Base-by-base conservation (phyloP, 805 yeast species). In the Torulaspora gathmanii region DNA sequence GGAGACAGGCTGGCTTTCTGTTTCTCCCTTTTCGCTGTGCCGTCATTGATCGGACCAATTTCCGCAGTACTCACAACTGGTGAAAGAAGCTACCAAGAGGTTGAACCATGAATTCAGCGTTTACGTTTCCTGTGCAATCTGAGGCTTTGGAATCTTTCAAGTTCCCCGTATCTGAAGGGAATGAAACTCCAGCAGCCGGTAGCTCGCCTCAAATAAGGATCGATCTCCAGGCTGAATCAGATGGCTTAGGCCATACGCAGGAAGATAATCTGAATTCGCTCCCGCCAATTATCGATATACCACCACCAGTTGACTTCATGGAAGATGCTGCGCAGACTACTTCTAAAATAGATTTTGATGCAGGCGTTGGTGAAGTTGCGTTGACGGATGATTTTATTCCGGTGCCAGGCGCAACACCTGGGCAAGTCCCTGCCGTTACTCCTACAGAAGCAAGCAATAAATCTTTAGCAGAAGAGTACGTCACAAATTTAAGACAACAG, bases 401-500 rank as follows among this genome's bases (percentile, higher is more conserved):
- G 23, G 33, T 23, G 15, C 19, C 37, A 20, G 31, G 43, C 22
- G 27, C 33, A 11, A 13, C 45, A 10, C 40, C 46, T 9, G 34
- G 39, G 23, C 46, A 38, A 13, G 23, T 37, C 7, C 20, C 40
- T 23, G 17, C 40, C 13, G 19, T 29, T 11, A 46, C 47, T 3
- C 50, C 51, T 19, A 46, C 53, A 13, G 53, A 49, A 5, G 5
- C 52, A 8, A 49, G 48, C 17, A 51, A 39, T 17, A 44, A 42
- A 33, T 50, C 61, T 1, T 33, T 49, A 26, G 47, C 55, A 3
- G 64, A 59, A 33, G 66, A 57, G 23, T 57, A 56, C 23, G 61
- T 58, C 5, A 49, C 49, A 11, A 54, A 52, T 30, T 33, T 68
- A 40, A 62, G 76, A 42, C 71, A 65, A 45, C 61, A 61, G 31